phyloP scores from a whole-genome alignment of 768 basidiomycete species.

The Sarcomyxa edulis region DNA sequence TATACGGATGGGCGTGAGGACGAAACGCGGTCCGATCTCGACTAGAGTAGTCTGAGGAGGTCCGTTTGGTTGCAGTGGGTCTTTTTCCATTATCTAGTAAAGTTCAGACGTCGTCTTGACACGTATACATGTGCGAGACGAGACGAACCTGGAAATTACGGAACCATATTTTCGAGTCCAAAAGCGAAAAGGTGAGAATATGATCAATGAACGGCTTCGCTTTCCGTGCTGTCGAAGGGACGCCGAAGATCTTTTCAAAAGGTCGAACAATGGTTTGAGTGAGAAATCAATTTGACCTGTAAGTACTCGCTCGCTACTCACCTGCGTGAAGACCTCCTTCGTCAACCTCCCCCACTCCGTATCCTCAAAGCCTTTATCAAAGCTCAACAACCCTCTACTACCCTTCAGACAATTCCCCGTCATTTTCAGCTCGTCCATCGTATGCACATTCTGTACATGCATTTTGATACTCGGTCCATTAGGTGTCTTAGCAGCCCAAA shows the following conservation, averaged over 20 bases:
- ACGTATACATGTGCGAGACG: slow-evolving; percentile 7
- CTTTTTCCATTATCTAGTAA: slow-evolving; percentile 85
- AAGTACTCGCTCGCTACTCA: slow-evolving; percentile 30
- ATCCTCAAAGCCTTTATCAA: slow-evolving; percentile 87
- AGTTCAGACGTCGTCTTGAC: slow-evolving; percentile 2
- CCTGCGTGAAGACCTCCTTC: slow-evolving; percentile 94
- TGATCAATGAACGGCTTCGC: slow-evolving; percentile 98
- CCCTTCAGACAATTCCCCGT: slow-evolving; percentile 98
- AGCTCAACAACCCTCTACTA: slow-evolving; percentile 85
- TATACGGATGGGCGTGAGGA: slow-evolving; percentile 93
- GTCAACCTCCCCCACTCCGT: slow-evolving; percentile 81
- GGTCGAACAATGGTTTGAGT: neutral
- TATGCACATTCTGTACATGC: slow-evolving; percentile 98
- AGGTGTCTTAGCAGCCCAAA: slow-evolving; percentile 96
- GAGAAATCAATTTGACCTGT: slow-evolving; percentile 1
- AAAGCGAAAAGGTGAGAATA: slow-evolving; percentile 90
- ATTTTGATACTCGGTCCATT: slow-evolving; percentile 97
- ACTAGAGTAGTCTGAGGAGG: slow-evolving; percentile 84
- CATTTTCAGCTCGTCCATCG: slow-evolving; percentile 99
- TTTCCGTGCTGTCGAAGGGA: slow-evolving; percentile 84
- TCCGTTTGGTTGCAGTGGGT: slow-evolving; percentile 82
- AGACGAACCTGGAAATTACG: slow-evolving; percentile 88
- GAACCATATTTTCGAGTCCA: slow-evolving; percentile 98
- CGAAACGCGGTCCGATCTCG: slow-evolving; percentile 97
- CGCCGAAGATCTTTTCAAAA: slow-evolving; percentile 86